Conservation (phyloP, 345 rosid species). For the Alliaria petiolata region DNA sequence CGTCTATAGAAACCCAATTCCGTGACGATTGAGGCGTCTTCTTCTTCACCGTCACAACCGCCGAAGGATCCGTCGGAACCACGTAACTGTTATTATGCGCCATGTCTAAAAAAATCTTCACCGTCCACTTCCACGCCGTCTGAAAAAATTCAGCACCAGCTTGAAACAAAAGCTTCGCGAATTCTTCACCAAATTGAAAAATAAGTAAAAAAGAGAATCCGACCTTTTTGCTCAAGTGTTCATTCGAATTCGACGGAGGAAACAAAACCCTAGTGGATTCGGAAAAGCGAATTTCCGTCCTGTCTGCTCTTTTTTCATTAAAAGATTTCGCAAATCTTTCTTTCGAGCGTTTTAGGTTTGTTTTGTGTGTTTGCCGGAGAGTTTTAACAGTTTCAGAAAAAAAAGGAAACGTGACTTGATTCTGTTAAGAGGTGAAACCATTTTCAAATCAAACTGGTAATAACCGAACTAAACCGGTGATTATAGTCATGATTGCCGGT, state of each 20-base stretch:
- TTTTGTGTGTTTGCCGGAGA: constrained; percentile 3
- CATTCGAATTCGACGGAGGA: constrained; percentile 24
- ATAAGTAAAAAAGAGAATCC: neutral
- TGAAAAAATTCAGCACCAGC: neutral
- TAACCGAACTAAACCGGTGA: neutral
- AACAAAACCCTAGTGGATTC: neutral
- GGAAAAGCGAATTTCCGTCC: neutral
- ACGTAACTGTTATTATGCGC: constrained; percentile 51
- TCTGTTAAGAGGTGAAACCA: constrained; percentile 1
- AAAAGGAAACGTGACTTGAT: neutral
- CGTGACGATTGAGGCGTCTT: constrained; percentile 60
- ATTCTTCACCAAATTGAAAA: neutral
- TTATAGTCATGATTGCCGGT: neutral
- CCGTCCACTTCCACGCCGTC: constrained; percentile 26
- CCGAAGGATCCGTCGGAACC: constrained; percentile 65
- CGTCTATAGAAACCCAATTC: constrained; percentile 65
- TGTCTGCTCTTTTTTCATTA: constrained; percentile 25
- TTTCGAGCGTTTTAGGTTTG: constrained; percentile 10
- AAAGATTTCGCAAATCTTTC: constrained; percentile 14
- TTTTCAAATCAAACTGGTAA: neutral
- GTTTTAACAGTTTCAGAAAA: constrained; percentile 15
- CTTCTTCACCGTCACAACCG: constrained; percentile 62
- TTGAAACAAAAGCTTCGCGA: neutral
- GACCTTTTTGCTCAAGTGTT: constrained; percentile 21
- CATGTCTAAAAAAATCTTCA: constrained; percentile 37